Conservation (phyloP, 164 flowering plant genomes). For the Magnolia sinica region DNA sequence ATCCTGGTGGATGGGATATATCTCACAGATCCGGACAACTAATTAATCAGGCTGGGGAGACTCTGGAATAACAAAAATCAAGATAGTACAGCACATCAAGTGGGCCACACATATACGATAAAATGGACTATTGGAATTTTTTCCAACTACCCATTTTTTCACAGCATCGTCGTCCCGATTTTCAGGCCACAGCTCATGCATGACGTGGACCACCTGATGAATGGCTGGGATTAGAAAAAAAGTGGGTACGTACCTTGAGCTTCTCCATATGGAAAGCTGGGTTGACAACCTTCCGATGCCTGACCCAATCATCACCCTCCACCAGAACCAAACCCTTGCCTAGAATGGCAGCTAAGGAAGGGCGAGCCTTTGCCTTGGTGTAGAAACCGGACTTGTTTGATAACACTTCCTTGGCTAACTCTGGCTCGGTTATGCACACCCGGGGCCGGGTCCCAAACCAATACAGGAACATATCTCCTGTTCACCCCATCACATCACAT, state of each 20-base stretch:
- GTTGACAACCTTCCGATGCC: constrained; percentile 23
- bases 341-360: constrained; percentile 12
- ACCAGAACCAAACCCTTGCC: constrained; percentile 25
- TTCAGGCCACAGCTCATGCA: no score
- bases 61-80: no score
- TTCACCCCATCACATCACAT: background rate
- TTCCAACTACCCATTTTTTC: no score
- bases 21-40: no score
- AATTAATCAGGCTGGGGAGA: no score
- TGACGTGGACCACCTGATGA: no score
- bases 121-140: no score
- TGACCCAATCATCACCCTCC: constrained; percentile 30
- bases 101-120: no score
- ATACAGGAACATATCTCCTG: constrained; percentile 32
- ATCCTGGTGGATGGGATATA: no score
- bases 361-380: constrained; percentile 14
- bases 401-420: constrained; percentile 28
- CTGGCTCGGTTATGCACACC: constrained; percentile 22
- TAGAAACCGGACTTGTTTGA: constrained; percentile 30
- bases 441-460: constrained; percentile 33
- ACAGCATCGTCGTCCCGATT: no score
- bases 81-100: no score
- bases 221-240: no score
- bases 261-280: constrained; percentile 34
- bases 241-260: constrained; percentile 22